These are phyloP conservation scores for Entophlyctis helioformis DNA, from an alignment of 192 early-diverging fungal genomes.

Conservation along the genomic window DNA sequence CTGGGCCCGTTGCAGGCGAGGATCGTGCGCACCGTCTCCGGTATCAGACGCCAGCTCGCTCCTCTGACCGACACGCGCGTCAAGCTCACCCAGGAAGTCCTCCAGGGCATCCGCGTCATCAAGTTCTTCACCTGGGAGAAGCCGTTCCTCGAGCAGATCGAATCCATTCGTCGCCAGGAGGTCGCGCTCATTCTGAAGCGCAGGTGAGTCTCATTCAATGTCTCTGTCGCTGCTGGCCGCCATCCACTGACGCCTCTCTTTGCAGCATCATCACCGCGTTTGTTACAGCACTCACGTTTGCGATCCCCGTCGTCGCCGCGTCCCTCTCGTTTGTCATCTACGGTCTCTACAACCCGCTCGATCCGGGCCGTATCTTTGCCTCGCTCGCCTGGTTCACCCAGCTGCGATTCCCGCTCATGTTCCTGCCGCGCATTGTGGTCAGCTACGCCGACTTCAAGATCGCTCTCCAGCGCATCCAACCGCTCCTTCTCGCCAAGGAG, in stretches of 20 bases:
- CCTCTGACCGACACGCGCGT: slow-evolving; percentile 63
- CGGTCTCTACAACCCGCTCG: slow-evolving; percentile 7
- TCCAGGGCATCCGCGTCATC: slow-evolving; percentile 76
- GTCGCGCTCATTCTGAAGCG: slow-evolving; percentile 19
- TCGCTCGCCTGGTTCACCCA: slow-evolving; percentile 31
- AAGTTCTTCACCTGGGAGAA: slow-evolving; percentile 86
- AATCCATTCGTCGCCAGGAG: slow-evolving; percentile 50
- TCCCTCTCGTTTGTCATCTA: slow-evolving; percentile 24
- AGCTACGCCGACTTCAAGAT: slow-evolving; percentile 35
- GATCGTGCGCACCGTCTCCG: slow-evolving; percentile 8
- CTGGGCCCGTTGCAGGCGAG: slow-evolving; percentile 11
- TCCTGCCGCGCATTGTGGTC: slow-evolving; percentile 32
- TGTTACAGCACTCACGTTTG: slow-evolving; percentile 16
- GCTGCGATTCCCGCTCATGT: slow-evolving; percentile 37
- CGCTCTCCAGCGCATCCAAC: slow-evolving; percentile 31
- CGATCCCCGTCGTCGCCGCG: slow-evolving; percentile 17
- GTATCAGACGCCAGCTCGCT: slow-evolving; percentile 10
- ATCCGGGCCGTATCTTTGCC: slow-evolving; percentile 31
- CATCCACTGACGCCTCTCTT: neutral
- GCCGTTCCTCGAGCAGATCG: slow-evolving; percentile 54
- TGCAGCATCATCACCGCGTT: slow-evolving; percentile 1
- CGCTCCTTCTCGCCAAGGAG: slow-evolving; percentile 48
- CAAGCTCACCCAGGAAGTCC: slow-evolving; percentile 52
- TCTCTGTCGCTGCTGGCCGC: slow-evolving; percentile 8
- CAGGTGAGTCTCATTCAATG: neutral